These are phyloP conservation scores for Chrysoporthe puriensis DNA, from an alignment of 2,329 filamentous ascomycete species.

Conservation along the genomic window DNA sequence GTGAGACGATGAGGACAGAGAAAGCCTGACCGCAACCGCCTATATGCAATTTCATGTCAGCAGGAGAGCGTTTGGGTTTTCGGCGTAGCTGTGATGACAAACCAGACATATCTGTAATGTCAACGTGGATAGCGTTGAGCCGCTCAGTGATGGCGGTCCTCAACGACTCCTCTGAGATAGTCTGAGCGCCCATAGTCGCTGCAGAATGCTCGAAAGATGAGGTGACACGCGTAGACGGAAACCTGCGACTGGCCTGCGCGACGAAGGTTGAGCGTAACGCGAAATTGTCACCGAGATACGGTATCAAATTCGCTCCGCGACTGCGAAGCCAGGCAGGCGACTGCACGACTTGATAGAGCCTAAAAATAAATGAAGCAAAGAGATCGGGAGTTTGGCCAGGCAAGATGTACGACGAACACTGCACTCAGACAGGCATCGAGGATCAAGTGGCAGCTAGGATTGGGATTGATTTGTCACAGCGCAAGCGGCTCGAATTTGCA, in stretches of 20 bases:
- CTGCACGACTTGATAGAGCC: not conserved
- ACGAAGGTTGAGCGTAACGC: not conserved
- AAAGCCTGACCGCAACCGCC: slow-evolving; percentile 67
- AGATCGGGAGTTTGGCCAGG: not conserved
- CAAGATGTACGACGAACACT: not conserved
- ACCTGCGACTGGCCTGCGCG: not conserved
- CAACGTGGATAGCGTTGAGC: slow-evolving; percentile 76
- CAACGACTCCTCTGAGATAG: slow-evolving; percentile 74
- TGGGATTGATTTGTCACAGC: too few relatives aligned
- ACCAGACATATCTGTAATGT: slow-evolving; percentile 94
- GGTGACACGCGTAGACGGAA: not conserved
- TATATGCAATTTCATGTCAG: slow-evolving; percentile 34
- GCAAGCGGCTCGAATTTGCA: not conserved
- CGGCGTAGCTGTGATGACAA: slow-evolving; percentile 37
- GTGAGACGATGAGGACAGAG: slow-evolving; percentile 63
- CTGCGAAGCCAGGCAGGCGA: not conserved
- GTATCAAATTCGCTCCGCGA: not conserved
- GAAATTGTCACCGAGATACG: not conserved
- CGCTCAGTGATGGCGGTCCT: slow-evolving; percentile 69
- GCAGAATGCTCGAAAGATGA: not conserved
- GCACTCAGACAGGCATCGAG: not conserved
- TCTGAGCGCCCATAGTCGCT: slow-evolving; percentile 56
- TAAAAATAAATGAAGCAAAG: not conserved
- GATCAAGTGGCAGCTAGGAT: not conserved
- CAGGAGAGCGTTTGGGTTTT: not conserved